Evolutionary conservation across 495 filamentous ascomycete species (phyloP).

Genomic region (Astrothelium macrocarpum): DNA sequence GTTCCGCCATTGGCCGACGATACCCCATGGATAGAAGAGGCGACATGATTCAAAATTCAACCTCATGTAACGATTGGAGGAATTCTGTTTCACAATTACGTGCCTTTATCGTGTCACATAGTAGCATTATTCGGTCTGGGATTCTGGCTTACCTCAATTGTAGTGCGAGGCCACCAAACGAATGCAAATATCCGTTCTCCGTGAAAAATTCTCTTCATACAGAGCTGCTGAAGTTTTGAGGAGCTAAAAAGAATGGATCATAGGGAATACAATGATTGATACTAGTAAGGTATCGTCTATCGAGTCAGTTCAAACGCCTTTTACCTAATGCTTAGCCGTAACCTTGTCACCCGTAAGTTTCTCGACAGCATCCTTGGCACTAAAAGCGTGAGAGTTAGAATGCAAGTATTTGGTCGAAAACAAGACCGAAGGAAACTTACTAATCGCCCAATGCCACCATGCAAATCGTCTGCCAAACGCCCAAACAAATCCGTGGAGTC

Average conservation of each 20-base stretch:
- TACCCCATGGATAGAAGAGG: too few species aligned
- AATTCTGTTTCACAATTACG: too few species aligned
- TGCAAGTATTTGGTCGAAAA: too few species aligned
- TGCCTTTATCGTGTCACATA: too few species aligned
- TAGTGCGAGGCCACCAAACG: too few species aligned
- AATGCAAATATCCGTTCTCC: not conserved
- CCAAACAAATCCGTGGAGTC: conserved; percentile 81
- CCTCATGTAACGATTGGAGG: too few species aligned
- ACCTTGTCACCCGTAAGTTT: conserved; percentile 90
- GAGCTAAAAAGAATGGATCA: not conserved
- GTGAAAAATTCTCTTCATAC: not conserved
- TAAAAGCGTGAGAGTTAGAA: too few species aligned
- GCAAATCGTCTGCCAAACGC: conserved; percentile 99
- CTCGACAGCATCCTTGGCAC: conserved; percentile 94
- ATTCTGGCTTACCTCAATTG: too few species aligned
- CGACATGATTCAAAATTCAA: too few species aligned
- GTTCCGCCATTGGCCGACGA: too few species aligned
- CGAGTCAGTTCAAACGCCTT: not conserved
- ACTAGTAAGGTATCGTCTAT: not conserved
- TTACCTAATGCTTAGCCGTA: conserved; percentile 90
- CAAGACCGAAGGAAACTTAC: conserved; percentile 47
- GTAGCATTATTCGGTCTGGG: too few species aligned
- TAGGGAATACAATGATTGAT: not conserved
- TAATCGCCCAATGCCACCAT: conserved; percentile 99
- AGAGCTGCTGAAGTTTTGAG: not conserved